Evolutionary conservation across 345 rosid species (phyloP).

Genomic region (Pugionium cornutum): DNA sequence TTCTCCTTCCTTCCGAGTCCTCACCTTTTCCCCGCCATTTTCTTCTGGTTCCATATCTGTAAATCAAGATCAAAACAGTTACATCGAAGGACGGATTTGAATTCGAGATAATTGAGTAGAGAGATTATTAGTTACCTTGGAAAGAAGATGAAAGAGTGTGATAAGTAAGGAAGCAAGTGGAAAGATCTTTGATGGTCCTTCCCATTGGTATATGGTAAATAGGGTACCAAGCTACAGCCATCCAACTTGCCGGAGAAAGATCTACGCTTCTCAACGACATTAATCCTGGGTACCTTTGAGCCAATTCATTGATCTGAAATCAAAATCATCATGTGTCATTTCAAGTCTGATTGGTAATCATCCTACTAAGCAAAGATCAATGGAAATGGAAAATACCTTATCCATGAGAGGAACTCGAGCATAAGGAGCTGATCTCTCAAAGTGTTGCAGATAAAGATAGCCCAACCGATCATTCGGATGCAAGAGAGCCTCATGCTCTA

Average conservation of each 20-base stretch:
- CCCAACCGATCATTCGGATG: constrained; percentile 80
- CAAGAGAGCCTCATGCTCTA: constrained; percentile 62
- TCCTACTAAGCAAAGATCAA: neutral
- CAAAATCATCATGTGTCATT: constrained; percentile 1
- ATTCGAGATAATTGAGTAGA: neutral
- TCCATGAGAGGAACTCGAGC: constrained; percentile 98
- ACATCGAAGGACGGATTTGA: constrained; percentile 7
- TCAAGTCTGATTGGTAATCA: neutral
- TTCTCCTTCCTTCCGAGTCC: constrained; percentile 58
- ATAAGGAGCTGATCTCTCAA: constrained; percentile 92
- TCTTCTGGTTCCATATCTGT: constrained; percentile 79
- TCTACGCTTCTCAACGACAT: constrained; percentile 94
- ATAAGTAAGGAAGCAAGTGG: constrained; percentile 93
- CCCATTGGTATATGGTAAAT: constrained; percentile 99
- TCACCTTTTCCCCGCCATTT: constrained; percentile 61
- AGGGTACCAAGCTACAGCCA: constrained; percentile 98
- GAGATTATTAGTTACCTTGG: constrained; percentile 58
- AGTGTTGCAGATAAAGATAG: constrained; percentile 68
- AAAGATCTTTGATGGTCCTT: constrained; percentile 93
- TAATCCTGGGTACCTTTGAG: constrained; percentile 73
- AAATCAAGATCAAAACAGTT: neutral
- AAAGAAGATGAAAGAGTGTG: constrained; percentile 97
- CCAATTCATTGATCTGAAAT: constrained; percentile 72
- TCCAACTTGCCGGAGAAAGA: constrained; percentile 99
- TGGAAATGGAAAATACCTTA: constrained; percentile 51